Percentiles rank a stretch among this genome's conserved stretches.
Evolutionary conservation across 257 asterid genomes (phyloP).

Genomic region (Coffea canephora): DNA sequence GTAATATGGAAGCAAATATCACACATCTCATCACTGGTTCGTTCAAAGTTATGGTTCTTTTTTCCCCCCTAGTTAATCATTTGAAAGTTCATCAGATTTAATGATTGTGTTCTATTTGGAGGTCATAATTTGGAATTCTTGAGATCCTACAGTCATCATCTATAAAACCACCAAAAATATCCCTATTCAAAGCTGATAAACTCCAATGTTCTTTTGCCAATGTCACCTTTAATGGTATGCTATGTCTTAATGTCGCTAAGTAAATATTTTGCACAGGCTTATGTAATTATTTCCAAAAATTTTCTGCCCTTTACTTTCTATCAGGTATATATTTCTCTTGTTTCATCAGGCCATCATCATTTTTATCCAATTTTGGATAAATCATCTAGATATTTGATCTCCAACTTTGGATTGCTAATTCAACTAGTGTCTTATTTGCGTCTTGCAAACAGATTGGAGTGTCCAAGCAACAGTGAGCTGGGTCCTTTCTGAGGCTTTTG

Average conservation of each 20-base stretch:
- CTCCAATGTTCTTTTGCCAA: background rate
- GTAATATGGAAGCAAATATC: background rate
- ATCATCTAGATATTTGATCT: background rate
- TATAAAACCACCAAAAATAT: background rate
- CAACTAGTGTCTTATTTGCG: constrained; percentile 35
- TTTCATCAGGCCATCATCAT: background rate
- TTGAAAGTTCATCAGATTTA: background rate
- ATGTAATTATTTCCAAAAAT: background rate
- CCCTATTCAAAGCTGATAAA: background rate
- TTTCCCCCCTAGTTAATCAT: background rate
- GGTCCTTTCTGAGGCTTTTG: constrained; percentile 58
- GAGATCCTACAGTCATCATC: background rate
- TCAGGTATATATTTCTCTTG: background rate
- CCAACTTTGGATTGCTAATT: constrained; percentile 4
- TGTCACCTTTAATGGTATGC: background rate
- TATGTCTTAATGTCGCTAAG: background rate
- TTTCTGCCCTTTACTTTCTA: background rate
- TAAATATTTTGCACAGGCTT: background rate
- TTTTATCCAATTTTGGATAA: background rate
- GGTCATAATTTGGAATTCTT: background rate
- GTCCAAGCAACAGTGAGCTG: constrained; percentile 88
- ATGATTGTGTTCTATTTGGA: background rate
- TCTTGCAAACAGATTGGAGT: constrained; percentile 78
- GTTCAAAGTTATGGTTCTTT: background rate
- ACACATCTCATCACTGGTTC: background rate